Evolutionary conservation across 768 basidiomycete genomes (phyloP).

Genomic region (Suillus cothurnatus): DNA sequence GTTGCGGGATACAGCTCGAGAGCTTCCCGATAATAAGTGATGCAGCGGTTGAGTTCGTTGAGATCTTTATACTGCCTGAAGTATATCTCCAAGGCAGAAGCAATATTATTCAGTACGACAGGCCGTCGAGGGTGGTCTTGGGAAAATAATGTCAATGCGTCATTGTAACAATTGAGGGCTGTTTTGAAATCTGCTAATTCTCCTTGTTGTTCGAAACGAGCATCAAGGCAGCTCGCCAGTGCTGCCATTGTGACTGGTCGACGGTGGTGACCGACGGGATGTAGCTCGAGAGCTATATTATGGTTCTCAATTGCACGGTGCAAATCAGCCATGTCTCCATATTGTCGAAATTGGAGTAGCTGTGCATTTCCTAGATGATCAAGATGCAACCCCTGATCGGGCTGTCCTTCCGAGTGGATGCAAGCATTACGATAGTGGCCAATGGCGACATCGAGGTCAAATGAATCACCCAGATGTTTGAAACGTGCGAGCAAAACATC

Average conservation of each 20-base stretch:
- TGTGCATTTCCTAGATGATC: slow-evolving; percentile 27
- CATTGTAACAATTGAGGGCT: slow-evolving; percentile 28
- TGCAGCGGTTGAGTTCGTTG: slow-evolving; percentile 28
- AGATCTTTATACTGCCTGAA: slow-evolving; percentile 23
- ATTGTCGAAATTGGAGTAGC: slow-evolving; percentile 20
- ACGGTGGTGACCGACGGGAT: slow-evolving; percentile 14
- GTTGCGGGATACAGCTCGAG: slow-evolving; percentile 22
- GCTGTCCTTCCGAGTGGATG: slow-evolving; percentile 18
- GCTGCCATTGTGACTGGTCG: slow-evolving; percentile 24
- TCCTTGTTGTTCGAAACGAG: slow-evolving; percentile 27
- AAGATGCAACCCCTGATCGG: slow-evolving; percentile 18
- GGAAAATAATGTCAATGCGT: slow-evolving; percentile 25
- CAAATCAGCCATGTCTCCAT: slow-evolving; percentile 19
- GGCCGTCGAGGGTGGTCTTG: slow-evolving; percentile 19
- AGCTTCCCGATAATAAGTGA: slow-evolving; percentile 27
- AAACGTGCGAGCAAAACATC: slow-evolving; percentile 31
- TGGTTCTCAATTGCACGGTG: slow-evolving; percentile 31
- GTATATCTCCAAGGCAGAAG: slow-evolving; percentile 18
- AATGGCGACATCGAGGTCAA: slow-evolving; percentile 33
- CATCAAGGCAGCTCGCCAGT: slow-evolving; percentile 25
- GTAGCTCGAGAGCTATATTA: slow-evolving; percentile 23
- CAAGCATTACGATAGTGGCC: slow-evolving; percentile 24
- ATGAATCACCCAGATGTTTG: slow-evolving; percentile 16
- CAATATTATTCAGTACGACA: slow-evolving; percentile 17
- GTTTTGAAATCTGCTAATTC: slow-evolving; percentile 29